These are phyloP conservation scores for Juglanconis juglandina DNA, from an alignment of 2,329 filamentous ascomycete genomes.

Conservation along the genomic window DNA sequence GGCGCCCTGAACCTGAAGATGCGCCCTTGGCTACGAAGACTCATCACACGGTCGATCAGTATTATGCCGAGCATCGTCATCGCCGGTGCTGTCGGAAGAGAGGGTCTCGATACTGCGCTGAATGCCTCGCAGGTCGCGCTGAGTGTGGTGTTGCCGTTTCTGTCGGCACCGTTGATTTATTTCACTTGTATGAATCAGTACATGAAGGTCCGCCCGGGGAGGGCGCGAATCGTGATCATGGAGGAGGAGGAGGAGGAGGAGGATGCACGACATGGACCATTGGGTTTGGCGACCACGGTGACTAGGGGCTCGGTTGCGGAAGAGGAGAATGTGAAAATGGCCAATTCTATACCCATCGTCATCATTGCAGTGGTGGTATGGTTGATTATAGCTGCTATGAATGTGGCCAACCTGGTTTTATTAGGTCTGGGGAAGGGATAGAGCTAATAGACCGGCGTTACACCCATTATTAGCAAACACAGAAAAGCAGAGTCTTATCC, in stretches of 20 bases:
- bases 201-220: constrained; percentile 65
- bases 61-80: constrained; percentile 82
- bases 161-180: constrained; percentile 79
- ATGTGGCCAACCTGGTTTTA: constrained; percentile 61
- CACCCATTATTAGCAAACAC: too few relatives aligned
- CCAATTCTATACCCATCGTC: constrained; percentile 65
- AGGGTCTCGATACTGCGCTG: constrained; percentile 68
- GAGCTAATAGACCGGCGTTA: not conserved
- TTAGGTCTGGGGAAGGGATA: constrained; percentile 36
- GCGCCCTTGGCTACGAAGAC: constrained; percentile 72
- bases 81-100: constrained; percentile 70
- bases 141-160: constrained; percentile 75
- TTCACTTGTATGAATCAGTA: constrained; percentile 77
- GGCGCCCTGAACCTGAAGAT: constrained; percentile 74
- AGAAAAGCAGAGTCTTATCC: too few relatives aligned
- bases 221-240: constrained; percentile 31
- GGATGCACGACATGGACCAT: constrained; percentile 57
- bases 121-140: constrained; percentile 76
- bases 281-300: not conserved
- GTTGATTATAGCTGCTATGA: constrained; percentile 65
- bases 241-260: constrained; percentile 21
- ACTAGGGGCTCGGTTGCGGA: not conserved
- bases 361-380: constrained; percentile 42
- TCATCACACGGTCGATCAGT: constrained; percentile 74
- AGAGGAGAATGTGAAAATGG: constrained; percentile 54